Conservation (phyloP, 257 asterid species). For the Rubia yunnanensis region DNA sequence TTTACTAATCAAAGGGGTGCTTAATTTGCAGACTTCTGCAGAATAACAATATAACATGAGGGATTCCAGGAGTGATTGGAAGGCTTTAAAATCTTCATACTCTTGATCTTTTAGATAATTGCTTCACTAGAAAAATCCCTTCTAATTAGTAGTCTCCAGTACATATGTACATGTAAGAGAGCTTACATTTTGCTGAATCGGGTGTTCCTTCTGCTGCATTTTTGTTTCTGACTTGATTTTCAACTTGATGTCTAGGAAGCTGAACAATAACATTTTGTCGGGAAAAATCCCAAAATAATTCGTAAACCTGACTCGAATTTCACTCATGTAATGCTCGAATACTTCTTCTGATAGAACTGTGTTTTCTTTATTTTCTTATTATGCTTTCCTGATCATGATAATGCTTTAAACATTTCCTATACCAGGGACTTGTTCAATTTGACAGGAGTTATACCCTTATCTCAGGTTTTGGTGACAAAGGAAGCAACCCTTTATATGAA, state of each 20-base stretch:
- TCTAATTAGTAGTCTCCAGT: slow-evolving; percentile 56
- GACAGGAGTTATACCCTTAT: slow-evolving; percentile 74
- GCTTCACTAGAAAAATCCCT: slow-evolving; percentile 63
- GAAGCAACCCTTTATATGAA: too few relatives aligned
- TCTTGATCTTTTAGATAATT: slow-evolving; percentile 78
- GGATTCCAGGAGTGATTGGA: slow-evolving; percentile 63
- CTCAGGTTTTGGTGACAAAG: too few relatives aligned
- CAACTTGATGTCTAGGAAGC: slow-evolving; percentile 54
- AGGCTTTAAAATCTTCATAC: slow-evolving; percentile 75
- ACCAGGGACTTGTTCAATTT: slow-evolving; percentile 91
- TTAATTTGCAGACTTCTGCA: slow-evolving; percentile 60
- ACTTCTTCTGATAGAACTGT: slow-evolving; percentile 1
- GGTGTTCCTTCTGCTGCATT: not conserved
- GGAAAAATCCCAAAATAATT: slow-evolving; percentile 72
- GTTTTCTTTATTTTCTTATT: not conserved
- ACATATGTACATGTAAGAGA: slow-evolving; percentile 79
- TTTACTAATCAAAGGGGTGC: slow-evolving; percentile 9
- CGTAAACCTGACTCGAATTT: slow-evolving; percentile 63
- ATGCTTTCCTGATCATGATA: not conserved
- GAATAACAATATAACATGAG: slow-evolving; percentile 77
- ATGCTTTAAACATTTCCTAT: slow-evolving; percentile 7
- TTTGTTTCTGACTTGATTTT: slow-evolving; percentile 9
- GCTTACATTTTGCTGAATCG: not conserved
- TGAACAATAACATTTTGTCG: slow-evolving; percentile 73
- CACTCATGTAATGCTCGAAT: slow-evolving; percentile 56